Evolutionary conservation across 2,329 filamentous ascomycete genomes (phyloP).

Genomic region (Venturiaceae sp.): DNA sequence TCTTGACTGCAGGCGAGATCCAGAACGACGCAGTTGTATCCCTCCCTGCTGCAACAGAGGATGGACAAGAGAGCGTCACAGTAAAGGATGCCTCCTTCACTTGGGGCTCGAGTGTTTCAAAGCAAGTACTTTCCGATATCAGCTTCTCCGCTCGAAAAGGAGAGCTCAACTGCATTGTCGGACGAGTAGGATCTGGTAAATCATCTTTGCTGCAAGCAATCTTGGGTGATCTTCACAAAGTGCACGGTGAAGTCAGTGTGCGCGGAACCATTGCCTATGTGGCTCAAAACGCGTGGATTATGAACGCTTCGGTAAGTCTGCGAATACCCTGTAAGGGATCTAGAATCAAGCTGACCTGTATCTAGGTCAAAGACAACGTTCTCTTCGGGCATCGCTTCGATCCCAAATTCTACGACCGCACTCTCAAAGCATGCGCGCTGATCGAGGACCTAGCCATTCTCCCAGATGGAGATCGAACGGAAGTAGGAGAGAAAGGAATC

Average conservation of each 20-base stretch:
- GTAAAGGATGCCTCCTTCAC: conserved; percentile 1
- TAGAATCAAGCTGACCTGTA: background rate
- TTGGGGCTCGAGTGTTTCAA: background rate
- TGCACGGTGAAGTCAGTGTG: conserved; percentile 2
- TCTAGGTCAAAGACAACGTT: conserved; percentile 53
- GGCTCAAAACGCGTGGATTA: conserved; percentile 7
- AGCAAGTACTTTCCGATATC: background rate
- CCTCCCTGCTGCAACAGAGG: background rate
- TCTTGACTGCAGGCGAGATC: conserved; percentile 1
- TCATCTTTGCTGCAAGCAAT: conserved; percentile 6
- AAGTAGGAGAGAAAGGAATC: conserved; percentile 9
- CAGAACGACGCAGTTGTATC: background rate
- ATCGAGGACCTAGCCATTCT: conserved; percentile 6
- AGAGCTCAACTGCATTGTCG: conserved; percentile 7
- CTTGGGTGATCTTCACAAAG: conserved; percentile 6
- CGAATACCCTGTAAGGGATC: background rate
- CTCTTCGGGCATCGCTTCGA: conserved; percentile 73
- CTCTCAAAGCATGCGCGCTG: conserved; percentile 7
- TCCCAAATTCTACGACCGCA: conserved; percentile 1
- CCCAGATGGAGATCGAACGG: conserved; percentile 5
- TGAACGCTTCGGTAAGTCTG: conserved; percentile 3
- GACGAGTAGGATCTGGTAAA: conserved; percentile 5
- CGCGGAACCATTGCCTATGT: conserved; percentile 5
- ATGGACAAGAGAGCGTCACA: background rate
- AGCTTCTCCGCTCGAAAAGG: conserved; percentile 1